phyloP scores from a whole-genome alignment of 371 early-diverging fungal genomes.

The Saksenaea vasiformis region DNA sequence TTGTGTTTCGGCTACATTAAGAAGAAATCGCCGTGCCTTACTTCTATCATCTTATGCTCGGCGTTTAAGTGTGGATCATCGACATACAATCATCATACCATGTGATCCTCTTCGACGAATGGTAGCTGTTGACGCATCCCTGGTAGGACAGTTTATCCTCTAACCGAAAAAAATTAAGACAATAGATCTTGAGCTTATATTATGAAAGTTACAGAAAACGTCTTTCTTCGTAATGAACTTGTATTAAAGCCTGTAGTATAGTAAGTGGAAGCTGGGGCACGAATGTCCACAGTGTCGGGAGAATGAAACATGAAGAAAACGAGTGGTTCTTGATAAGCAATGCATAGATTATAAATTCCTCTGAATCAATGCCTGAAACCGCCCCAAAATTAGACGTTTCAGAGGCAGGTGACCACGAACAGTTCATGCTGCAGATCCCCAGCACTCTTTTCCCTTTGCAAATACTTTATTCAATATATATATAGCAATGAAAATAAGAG shows the following conservation, averaged over 20 bases:
- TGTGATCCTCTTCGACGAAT: background rate
- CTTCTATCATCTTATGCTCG: constrained; percentile 56
- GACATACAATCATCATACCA: background rate
- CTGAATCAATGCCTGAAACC: no score
- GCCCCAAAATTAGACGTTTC: no score
- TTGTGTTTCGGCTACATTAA: constrained; percentile 77
- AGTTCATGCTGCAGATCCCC: no score
- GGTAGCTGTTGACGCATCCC: background rate
- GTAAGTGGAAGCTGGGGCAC: constrained; percentile 31
- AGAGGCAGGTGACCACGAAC: no score
- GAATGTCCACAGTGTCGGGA: constrained; percentile 22
- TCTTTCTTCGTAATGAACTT: constrained; percentile 4
- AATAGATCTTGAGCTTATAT: no score
- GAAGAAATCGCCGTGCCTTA: constrained; percentile 67
- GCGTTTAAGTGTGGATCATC: background rate
- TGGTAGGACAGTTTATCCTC: no score
- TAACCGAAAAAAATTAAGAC: no score
- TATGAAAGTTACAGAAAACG: background rate
- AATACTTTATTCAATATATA: no score
- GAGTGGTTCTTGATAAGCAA: no score
- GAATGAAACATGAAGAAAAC: background rate
- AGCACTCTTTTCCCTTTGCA: no score
- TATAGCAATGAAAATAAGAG: no score
- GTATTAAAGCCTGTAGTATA: constrained; percentile 33
- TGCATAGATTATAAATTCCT: no score